phyloP scores from a whole-genome alignment of 805 yeast species.

The Kazachstania psychrophila region DNA sequence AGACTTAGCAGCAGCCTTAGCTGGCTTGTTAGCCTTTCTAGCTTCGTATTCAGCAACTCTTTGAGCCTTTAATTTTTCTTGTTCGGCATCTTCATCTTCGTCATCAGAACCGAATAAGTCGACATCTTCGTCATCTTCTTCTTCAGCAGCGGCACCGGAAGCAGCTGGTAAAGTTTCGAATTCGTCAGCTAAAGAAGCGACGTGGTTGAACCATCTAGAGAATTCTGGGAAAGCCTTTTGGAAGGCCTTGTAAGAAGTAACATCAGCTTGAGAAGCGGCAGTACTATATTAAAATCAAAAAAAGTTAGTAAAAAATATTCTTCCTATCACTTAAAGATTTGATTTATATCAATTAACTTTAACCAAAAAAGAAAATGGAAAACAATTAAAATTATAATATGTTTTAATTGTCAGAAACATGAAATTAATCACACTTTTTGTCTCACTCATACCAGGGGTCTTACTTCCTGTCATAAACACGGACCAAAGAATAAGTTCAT shows the following conservation, averaged over 20 bases:
- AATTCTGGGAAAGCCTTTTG: conserved; percentile 86
- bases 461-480: conserved; percentile 73
- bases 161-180: conserved; percentile 77
- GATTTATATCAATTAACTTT: background rate
- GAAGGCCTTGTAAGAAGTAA: conserved; percentile 87
- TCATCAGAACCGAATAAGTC: conserved; percentile 91
- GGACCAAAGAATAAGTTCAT: conserved; percentile 16
- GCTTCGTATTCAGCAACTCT: conserved; percentile 97
- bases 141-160: conserved; percentile 43
- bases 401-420: conserved; percentile 32
- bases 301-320: background rate
- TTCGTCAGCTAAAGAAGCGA: conserved; percentile 85
- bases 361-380: background rate
- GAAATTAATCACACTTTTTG: conserved; percentile 31
- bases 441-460: conserved; percentile 95
- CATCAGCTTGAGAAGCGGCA: conserved; percentile 93
- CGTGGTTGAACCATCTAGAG: conserved; percentile 98
- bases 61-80: conserved; percentile 94
- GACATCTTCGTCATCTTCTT: conserved; percentile 76
- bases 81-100: conserved; percentile 93
- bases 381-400: background rate
- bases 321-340: no score
- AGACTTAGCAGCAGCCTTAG: conserved; percentile 98
- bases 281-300: conserved; percentile 39
- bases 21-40: conserved; percentile 93